Percentiles rank a stretch among this genome's conserved stretches.
phyloP scores from a whole-genome alignment of 768 basidiomycete species.

The Lyophyllum semitale region DNA sequence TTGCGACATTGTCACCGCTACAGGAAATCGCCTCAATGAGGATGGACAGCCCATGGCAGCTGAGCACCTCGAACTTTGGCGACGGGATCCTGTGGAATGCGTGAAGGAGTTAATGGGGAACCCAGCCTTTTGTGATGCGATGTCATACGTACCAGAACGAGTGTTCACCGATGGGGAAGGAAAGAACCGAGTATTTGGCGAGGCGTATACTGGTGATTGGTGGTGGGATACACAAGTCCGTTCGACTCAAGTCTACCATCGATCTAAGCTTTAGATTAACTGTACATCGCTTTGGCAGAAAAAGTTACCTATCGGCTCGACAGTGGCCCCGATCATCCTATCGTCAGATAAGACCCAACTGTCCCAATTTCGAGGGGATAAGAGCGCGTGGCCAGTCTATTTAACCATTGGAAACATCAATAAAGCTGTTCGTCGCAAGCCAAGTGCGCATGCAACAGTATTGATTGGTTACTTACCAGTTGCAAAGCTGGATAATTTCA shows the following conservation, averaged over 20 bases:
- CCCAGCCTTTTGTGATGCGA: slow-evolving; percentile 24
- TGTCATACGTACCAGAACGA: slow-evolving; percentile 26
- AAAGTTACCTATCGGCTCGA: slow-evolving; percentile 22
- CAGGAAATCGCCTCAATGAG: slow-evolving; percentile 8
- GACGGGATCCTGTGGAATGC: slow-evolving; percentile 21
- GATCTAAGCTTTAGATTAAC: neutral
- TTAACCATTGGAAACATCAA: slow-evolving; percentile 38
- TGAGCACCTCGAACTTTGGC: slow-evolving; percentile 28
- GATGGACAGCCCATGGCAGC: slow-evolving; percentile 1
- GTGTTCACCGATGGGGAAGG: slow-evolving; percentile 23
- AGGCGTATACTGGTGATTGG: slow-evolving; percentile 26
- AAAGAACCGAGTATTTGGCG: slow-evolving; percentile 12
- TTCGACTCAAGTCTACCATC: neutral
- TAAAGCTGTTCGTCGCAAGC: slow-evolving; percentile 28
- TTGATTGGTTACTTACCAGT: slow-evolving; percentile 40
- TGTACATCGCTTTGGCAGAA: slow-evolving; percentile 4
- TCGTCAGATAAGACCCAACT: slow-evolving; percentile 34
- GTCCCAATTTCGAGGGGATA: slow-evolving; percentile 35
- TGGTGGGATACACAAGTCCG: slow-evolving; percentile 28
- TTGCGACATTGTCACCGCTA: slow-evolving; percentile 8
- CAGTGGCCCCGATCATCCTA: slow-evolving; percentile 37
- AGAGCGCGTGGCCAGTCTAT: slow-evolving; percentile 43
- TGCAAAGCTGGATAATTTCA: slow-evolving; percentile 30
- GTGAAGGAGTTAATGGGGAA: slow-evolving; percentile 28
- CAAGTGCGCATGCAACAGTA: slow-evolving; percentile 26